Evolutionary conservation across 2,329 filamentous ascomycete genomes (phyloP), one percentile per base, ranked within the genome.

Genomic region (Cercospora sp.): DNA sequence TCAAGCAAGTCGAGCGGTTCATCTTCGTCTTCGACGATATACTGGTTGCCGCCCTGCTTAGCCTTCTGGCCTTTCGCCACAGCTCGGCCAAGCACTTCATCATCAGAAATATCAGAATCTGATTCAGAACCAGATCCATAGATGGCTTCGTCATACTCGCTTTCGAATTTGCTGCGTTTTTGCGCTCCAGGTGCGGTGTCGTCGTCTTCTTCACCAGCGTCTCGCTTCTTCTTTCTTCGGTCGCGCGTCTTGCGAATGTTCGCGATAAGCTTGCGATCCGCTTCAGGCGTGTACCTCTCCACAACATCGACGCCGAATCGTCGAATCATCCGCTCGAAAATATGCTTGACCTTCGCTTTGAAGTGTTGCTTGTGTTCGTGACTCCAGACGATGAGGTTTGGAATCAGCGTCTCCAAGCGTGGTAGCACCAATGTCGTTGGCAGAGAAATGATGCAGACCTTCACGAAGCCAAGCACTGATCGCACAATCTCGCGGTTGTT

Each of bases 331-430:
- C 95, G 89, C 82, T 99, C 95, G 16, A 99, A 83, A 71, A 99
- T 98, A 77, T 97, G 94, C 88, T 97, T 98, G 73, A 99, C 94
- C 84, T 98, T 99, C 60, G 92, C 90, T 76, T 94, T 93, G 83
- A 99, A 95, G 78, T 97, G 93, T 12, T 93, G 93, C 83, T 98
- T 98, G 84, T 99, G 96, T 81, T 99, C 95, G 80, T 97, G 93
- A 78, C 91, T 94, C 94, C 95, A 99, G 51, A 94, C 89, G 85
- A 98, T 92, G 20, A 98, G 84, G 79, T 97, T 97, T 3, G 94
- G 92, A 2, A 99, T 87, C 59, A 99, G 85, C 0, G 89, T 88
- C 33, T 85, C 83, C 40, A 99, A 87, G 26, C 93, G 88, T 4
- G 92, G 90, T 40, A 90, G 85, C 83, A 99, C 90, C 71, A 97